Evolutionary conservation across 306 rosid species (phyloP).

Genomic region (Amphicarpaea edgeworthii): DNA sequence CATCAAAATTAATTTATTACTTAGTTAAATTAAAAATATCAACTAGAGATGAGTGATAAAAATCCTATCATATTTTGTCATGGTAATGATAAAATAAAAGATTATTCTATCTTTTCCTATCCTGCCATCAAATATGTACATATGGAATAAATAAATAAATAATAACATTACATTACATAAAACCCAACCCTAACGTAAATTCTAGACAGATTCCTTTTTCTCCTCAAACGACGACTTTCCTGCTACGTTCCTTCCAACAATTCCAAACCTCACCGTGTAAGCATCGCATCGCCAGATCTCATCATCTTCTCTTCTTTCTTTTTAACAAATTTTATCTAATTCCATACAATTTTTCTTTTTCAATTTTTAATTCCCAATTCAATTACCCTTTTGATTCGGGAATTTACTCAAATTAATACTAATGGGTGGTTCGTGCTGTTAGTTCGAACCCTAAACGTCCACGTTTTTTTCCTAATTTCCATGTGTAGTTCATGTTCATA

Average conservation of each 20-base stretch:
- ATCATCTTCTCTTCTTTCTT: not conserved
- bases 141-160: not conserved
- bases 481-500: not conserved
- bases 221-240: slow-evolving; percentile 27
- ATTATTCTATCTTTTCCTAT: no score
- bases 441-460: not conserved
- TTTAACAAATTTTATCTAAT: not conserved
- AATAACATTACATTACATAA: not conserved
- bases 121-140: no score
- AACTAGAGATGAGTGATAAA: no score
- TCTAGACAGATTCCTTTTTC: not conserved
- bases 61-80: no score
- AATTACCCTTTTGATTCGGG: not conserved
- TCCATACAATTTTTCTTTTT: not conserved
- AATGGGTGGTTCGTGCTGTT: not conserved
- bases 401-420: not conserved
- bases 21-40: no score
- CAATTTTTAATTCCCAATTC: slow-evolving; percentile 2
- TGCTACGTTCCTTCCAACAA: not conserved
- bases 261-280: slow-evolving; percentile 2
- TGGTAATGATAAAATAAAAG: no score
- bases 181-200: slow-evolving; percentile 1
- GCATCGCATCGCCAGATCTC: slow-evolving; percentile 33
- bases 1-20: no score
- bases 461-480: not conserved